Conservation (phyloP, 148 eudicot species). For the Bassia scoparia region DNA sequence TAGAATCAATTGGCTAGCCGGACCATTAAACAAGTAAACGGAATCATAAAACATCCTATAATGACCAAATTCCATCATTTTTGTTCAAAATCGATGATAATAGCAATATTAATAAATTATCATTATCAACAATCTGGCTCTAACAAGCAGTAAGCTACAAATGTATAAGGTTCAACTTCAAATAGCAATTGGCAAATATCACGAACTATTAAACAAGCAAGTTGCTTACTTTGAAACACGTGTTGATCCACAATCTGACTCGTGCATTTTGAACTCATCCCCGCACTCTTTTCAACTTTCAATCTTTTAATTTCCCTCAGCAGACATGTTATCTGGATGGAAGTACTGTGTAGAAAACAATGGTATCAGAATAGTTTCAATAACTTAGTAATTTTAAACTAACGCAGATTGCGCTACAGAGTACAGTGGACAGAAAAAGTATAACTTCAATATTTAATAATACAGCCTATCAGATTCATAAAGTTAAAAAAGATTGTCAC, state of each 20-base stretch:
- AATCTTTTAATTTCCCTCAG: slow-evolving; percentile 83
- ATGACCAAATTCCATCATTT: too few species aligned
- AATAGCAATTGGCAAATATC: not conserved
- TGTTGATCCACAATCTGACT: slow-evolving; percentile 94
- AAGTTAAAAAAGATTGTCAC: too few species aligned
- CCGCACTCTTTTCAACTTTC: slow-evolving; percentile 71
- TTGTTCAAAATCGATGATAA: too few species aligned
- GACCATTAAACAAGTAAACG: too few species aligned
- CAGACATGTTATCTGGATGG: slow-evolving; percentile 96
- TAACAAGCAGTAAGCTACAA: not conserved
- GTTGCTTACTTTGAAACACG: slow-evolving; percentile 73
- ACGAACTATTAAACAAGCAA: not conserved
- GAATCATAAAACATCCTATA: too few species aligned
- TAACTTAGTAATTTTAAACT: not conserved
- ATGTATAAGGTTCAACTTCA: too few species aligned
- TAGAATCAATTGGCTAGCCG: too few species aligned
- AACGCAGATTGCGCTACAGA: not conserved
- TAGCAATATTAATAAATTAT: too few species aligned
- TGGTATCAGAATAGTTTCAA: not conserved
- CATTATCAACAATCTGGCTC: not conserved
- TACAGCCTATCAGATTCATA: too few species aligned
- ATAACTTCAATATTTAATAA: too few species aligned
- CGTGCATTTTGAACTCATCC: slow-evolving; percentile 90
- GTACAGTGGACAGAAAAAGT: too few species aligned
- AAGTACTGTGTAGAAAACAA: slow-evolving; percentile 63